Base-by-base conservation (phyloP, 495 filamentous ascomycete genomes). In the Podospora tetraspora region DNA sequence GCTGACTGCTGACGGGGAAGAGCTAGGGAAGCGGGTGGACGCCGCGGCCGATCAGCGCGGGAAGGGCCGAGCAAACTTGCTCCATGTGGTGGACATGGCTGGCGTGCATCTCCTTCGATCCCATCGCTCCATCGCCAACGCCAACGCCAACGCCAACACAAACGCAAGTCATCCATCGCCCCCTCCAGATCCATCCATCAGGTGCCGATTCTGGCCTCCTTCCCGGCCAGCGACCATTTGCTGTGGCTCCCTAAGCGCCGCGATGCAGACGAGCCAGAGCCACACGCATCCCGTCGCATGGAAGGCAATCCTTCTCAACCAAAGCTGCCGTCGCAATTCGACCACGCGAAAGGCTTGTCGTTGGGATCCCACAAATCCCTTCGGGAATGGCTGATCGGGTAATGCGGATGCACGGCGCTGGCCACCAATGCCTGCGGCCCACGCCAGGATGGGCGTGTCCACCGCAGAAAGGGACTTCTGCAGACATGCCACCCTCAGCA, bases 21-120 rank as follows among this genome's bases (percentile, higher is more conserved):
- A 52, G 43, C 37, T 43, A 43, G 19, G 37, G 4, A 4, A 8
- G 56, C 56, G 32, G 32, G 12, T 13, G n/a, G 23, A 32, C 63
- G 63, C 63, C 63, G 43, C 56, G 57, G 63, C 56, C 63, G 63
- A 65, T 65, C 63, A 29, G 63, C 23, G 63, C 63, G 63, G 63
- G 63, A 65, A 32, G 43, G 63, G 63, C 63, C 63, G 63, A 65
- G 63, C 63, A 59, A 58, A 52, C 43, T 52, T 43, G 13, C 34
- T 30, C 8, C 29, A 10, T 9, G 8, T 30, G 29, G 29, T 10
- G 29, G 3, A 0, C 25, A 25, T 25, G 25, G 25, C 25, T 25
- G 25, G 25, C 1, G 25, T 25, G 25, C 25, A 25, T n/a, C 34
- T 64, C 52, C 8, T 27, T 23, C 24, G 19, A 19, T 57, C 43